Conservation (phyloP, 192 early-diverging fungal species). For the Coemansia sp. region DNA sequence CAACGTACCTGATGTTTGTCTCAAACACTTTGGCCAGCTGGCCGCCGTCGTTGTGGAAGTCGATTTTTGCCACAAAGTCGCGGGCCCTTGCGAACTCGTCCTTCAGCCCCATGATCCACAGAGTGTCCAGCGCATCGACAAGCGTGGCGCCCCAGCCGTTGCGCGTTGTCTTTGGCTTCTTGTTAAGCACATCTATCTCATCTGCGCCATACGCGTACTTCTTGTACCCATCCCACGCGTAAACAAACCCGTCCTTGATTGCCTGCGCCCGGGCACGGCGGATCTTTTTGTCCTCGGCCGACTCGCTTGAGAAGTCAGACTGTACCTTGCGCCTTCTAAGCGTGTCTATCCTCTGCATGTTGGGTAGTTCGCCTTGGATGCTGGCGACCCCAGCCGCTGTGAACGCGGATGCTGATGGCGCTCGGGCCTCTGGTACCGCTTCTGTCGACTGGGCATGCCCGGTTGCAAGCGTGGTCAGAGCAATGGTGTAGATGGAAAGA, state of each 20-base stretch:
- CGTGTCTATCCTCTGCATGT: conserved; percentile 5
- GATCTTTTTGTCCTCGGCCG: conserved; percentile 16
- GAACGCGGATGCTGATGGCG: neutral
- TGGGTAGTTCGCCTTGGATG: conserved; percentile 20
- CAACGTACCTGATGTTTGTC: conserved; percentile 84
- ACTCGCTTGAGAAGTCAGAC: conserved; percentile 34
- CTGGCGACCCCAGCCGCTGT: conserved; percentile 14
- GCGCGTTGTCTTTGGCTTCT: conserved; percentile 46
- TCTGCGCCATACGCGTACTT: conserved; percentile 80
- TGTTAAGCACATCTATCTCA: conserved; percentile 54
- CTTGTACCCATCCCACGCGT: conserved; percentile 78
- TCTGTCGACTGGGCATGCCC: neutral
- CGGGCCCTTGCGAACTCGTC: conserved; percentile 74
- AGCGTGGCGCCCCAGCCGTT: conserved; percentile 81
- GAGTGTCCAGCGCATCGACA: conserved; percentile 85
- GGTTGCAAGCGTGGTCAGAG: conserved; percentile 3
- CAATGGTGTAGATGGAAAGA: conserved; percentile 13
- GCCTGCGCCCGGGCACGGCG: conserved; percentile 43
- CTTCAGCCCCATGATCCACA: conserved; percentile 74
- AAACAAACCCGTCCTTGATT: conserved; percentile 62
- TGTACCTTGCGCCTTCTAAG: conserved; percentile 39
- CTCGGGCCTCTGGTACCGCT: neutral
- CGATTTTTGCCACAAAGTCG: conserved; percentile 63
- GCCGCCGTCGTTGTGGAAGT: conserved; percentile 68
- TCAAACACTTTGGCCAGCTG: conserved; percentile 77